These are phyloP conservation scores for Telopea speciosissima DNA, from an alignment of 177 flowering plant genomes.

Conservation along the genomic window DNA sequence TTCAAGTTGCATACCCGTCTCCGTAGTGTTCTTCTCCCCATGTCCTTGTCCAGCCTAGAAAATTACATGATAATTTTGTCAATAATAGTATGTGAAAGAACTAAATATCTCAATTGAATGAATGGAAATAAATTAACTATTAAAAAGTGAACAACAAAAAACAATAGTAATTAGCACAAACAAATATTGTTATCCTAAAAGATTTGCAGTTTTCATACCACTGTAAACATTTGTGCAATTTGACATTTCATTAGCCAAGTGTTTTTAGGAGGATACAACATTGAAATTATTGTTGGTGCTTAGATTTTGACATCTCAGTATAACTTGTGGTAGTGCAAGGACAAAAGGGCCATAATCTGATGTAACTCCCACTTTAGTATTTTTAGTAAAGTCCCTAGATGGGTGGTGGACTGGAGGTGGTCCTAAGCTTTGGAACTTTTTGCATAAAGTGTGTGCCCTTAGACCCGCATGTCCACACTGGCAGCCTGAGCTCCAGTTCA, in stretches of 20 bases:
- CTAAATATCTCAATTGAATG: neutral
- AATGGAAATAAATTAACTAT: too few relatives aligned
- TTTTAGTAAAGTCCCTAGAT: too few relatives aligned
- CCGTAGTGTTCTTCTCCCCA: conserved; percentile 99
- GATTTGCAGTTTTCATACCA: neutral
- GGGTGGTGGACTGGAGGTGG: too few relatives aligned
- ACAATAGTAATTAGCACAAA: too few relatives aligned
- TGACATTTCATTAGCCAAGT: too few relatives aligned
- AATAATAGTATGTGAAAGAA: neutral
- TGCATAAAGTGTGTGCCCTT: too few relatives aligned
- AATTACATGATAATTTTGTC: conserved; percentile 7
- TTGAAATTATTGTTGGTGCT: neutral
- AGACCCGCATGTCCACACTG: neutral
- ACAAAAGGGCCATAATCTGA: neutral
- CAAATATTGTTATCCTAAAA: neutral
- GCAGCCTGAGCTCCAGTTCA: too few relatives aligned
- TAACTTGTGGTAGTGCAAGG: neutral
- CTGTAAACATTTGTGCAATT: neutral
- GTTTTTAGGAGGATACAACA: neutral
- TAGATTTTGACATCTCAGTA: neutral
- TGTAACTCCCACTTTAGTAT: too few relatives aligned
- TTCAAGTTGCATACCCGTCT: conserved; percentile 62
- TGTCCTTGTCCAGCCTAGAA: conserved; percentile 91
- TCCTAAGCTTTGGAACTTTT: too few relatives aligned
- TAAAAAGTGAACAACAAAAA: neutral